Conservation (phyloP, 192 early-diverging fungal species). For the Mortierella claussenii region DNA sequence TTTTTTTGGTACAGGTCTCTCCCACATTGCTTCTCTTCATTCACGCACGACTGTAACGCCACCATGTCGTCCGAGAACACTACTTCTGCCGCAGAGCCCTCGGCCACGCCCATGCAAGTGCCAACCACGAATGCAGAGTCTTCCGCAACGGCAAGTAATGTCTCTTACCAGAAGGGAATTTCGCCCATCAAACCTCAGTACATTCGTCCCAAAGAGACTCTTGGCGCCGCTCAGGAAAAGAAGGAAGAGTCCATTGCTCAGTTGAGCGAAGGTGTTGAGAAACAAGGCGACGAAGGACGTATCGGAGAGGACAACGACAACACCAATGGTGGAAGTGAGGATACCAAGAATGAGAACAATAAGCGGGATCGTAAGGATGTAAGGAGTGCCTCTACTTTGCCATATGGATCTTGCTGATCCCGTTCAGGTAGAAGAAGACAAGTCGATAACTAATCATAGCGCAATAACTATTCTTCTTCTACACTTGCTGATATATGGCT, state of each 20-base stretch:
- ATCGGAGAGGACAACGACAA: slow-evolving; percentile 6
- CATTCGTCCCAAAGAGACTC: slow-evolving; percentile 15
- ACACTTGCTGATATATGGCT: background rate
- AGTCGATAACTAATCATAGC: background rate
- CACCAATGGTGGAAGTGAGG: background rate
- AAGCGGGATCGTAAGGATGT: slow-evolving; percentile 41
- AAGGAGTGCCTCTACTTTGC: background rate
- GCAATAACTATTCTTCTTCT: background rate
- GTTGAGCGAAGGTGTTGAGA: slow-evolving; percentile 34
- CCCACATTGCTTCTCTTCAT: no score
- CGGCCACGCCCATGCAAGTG: background rate
- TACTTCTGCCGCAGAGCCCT: background rate
- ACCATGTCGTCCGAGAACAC: slow-evolving; percentile 20
- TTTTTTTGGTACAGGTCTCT: no score
- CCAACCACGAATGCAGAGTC: background rate
- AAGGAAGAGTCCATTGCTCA: slow-evolving; percentile 33
- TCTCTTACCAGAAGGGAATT: slow-evolving; percentile 23
- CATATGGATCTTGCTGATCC: no score
- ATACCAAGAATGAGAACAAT: slow-evolving; percentile 35
- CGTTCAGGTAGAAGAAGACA: no score
- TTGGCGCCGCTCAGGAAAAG: background rate
- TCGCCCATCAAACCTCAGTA: slow-evolving; percentile 41
- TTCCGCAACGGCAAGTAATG: background rate
- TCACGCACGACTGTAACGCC: no score
- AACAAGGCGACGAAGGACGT: slow-evolving; percentile 34